Evolutionary conservation across 176 grass and related monocot genomes (phyloP).

Genomic region (Zizania latifolia): DNA sequence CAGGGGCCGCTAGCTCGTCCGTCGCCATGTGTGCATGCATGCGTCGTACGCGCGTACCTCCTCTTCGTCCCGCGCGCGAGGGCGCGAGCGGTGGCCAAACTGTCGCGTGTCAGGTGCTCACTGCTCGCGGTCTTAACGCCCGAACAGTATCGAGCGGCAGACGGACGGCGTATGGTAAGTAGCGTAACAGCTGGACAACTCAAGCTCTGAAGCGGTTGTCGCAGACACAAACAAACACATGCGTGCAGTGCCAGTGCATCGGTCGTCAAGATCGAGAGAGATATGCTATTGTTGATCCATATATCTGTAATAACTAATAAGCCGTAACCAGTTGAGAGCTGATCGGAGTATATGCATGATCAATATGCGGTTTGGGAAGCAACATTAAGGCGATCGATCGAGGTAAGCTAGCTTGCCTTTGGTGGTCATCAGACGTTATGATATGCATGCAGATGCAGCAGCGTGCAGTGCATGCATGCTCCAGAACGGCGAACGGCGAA

Average conservation of each 20-base stretch:
- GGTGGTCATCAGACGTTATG: not conserved
- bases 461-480: too few species aligned
- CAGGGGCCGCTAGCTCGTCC: not conserved
- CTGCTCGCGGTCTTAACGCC: conserved; percentile 6
- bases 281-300: not conserved
- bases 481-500: too few species aligned
- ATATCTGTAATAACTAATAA: not conserved
- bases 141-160: conserved; percentile 17
- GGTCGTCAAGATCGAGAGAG: not conserved
- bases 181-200: conserved; percentile 5
- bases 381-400: not conserved
- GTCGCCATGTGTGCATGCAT: not conserved
- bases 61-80: too few species aligned
- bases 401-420: not conserved
- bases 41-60: not conserved
- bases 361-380: not conserved
- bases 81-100: not conserved
- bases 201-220: conserved; percentile 5
- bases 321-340: not conserved
- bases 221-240: not conserved
- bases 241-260: not conserved
- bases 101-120: conserved; percentile 36
- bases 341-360: not conserved
- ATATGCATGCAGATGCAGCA: not conserved
- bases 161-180: not conserved